Conservation (phyloP, 2,329 filamentous ascomycete species). For the Ustilaginoidea virens region DNA sequence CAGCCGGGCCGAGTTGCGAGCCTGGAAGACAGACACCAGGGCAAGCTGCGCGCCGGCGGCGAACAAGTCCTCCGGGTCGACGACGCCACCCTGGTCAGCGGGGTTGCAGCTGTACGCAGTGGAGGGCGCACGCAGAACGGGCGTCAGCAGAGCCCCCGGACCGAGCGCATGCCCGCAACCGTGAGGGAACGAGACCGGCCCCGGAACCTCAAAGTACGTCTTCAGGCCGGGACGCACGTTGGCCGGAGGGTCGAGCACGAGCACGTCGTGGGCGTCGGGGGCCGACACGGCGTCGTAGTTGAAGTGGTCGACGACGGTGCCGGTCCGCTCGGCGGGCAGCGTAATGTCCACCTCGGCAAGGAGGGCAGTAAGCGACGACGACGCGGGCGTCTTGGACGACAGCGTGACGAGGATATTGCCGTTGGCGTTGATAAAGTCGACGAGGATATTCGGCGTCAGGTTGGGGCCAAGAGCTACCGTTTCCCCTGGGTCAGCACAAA, state of each 20-base stretch:
- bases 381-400: conserved; percentile 53
- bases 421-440: conserved; percentile 81
- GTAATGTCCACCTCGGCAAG: conserved; percentile 80
- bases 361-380: conserved; percentile 59
- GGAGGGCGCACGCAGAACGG: conserved; percentile 65
- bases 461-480: conserved; percentile 65
- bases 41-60: conserved; percentile 71
- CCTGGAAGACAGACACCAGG: conserved; percentile 76
- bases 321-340: conserved; percentile 72
- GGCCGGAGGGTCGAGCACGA: conserved; percentile 58
- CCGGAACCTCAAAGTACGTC: conserved; percentile 52
- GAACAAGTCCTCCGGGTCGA: conserved; percentile 63
- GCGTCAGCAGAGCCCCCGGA: conserved; percentile 58
- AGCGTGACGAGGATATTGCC: conserved; percentile 86
- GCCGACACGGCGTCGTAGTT: conserved; percentile 70
- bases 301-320: conserved; percentile 89
- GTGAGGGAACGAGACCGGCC: conserved; percentile 64
- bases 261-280: conserved; percentile 71
- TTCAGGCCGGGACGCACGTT: conserved; percentile 52
- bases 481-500: neutral
- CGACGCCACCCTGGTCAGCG: conserved; percentile 59
- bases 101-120: conserved; percentile 92
- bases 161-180: conserved; percentile 72
- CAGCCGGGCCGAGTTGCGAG: conserved; percentile 83
- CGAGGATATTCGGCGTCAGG: conserved; percentile 68